Conservation (phyloP, 2,329 filamentous ascomycete genomes). For the Sclerotinia glacialis region DNA sequence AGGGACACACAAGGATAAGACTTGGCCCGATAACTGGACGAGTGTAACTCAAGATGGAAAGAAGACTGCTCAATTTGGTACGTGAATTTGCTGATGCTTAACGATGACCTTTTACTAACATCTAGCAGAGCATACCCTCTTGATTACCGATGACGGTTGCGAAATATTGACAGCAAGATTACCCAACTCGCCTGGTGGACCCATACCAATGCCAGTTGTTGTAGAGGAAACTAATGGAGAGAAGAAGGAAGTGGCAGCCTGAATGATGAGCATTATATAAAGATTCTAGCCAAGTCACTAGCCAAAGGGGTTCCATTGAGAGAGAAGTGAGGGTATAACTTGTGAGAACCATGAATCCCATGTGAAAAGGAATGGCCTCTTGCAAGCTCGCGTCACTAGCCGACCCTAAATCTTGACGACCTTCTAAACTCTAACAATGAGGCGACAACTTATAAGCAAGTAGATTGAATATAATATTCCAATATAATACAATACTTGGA, state of each 20-base stretch:
- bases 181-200: constrained; percentile 68
- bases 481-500: background rate
- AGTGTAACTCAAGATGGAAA: constrained; percentile 89
- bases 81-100: constrained; percentile 37
- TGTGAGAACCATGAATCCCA: background rate
- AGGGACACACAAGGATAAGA: constrained; percentile 87
- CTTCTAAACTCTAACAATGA: background rate
- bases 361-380: background rate
- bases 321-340: background rate
- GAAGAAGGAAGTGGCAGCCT: constrained; percentile 16
- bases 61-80: constrained; percentile 88
- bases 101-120: constrained; percentile 25
- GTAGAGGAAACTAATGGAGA: constrained; percentile 27
- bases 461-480: background rate
- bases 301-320: background rate
- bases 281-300: constrained; percentile 1
- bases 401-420: background rate
- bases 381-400: background rate
- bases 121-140: constrained; percentile 69
- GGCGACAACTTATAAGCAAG: background rate
- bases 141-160: constrained; percentile 79
- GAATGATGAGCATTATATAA: background rate
- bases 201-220: constrained; percentile 46
- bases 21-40: constrained; percentile 99
- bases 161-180: constrained; percentile 71